Evolutionary conservation across 768 basidiomycete genomes (phyloP).

Genomic region (Trametes cingulata): DNA sequence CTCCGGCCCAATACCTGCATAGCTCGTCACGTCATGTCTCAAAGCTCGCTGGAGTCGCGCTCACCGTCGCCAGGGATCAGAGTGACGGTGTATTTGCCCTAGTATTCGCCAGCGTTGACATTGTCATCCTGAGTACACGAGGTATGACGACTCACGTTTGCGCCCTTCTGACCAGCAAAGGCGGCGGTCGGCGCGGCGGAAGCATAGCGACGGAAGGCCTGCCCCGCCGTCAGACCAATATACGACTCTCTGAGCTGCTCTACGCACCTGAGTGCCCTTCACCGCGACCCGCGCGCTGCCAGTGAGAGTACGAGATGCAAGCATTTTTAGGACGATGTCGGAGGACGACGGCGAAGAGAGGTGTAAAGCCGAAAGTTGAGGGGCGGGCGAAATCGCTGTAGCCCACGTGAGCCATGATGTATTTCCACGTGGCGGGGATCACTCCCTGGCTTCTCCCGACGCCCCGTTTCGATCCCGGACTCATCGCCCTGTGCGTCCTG

Average conservation of each 20-base stretch:
- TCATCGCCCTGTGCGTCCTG: background rate
- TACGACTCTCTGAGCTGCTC: background rate
- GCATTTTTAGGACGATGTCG: slow-evolving; percentile 47
- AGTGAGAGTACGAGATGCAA: slow-evolving; percentile 57
- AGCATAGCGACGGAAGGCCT: slow-evolving; percentile 67
- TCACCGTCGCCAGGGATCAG: slow-evolving; percentile 95
- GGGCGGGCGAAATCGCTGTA: slow-evolving; percentile 20
- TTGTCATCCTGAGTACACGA: background rate
- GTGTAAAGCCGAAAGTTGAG: slow-evolving; percentile 24
- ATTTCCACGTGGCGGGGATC: slow-evolving; percentile 19
- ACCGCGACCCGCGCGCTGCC: slow-evolving; percentile 55
- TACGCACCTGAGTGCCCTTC: slow-evolving; percentile 49
- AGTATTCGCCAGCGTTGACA: slow-evolving; percentile 6
- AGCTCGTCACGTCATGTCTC: slow-evolving; percentile 21
- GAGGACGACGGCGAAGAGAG: slow-evolving; percentile 27
- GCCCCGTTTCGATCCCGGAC: background rate
- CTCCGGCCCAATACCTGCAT: slow-evolving; percentile 94
- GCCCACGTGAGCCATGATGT: slow-evolving; percentile 30
- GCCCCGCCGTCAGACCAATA: slow-evolving; percentile 1
- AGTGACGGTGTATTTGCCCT: slow-evolving; percentile 98
- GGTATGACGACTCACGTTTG: slow-evolving; percentile 60
- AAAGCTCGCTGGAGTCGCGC: slow-evolving; percentile 24
- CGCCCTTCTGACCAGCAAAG: slow-evolving; percentile 87
- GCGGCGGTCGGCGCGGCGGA: slow-evolving; percentile 80
- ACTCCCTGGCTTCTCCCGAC: slow-evolving; percentile 9